These are phyloP conservation scores for Pythium oligandrum DNA, from an alignment of 352 stramenopile genomes.

Conservation along the genomic window DNA sequence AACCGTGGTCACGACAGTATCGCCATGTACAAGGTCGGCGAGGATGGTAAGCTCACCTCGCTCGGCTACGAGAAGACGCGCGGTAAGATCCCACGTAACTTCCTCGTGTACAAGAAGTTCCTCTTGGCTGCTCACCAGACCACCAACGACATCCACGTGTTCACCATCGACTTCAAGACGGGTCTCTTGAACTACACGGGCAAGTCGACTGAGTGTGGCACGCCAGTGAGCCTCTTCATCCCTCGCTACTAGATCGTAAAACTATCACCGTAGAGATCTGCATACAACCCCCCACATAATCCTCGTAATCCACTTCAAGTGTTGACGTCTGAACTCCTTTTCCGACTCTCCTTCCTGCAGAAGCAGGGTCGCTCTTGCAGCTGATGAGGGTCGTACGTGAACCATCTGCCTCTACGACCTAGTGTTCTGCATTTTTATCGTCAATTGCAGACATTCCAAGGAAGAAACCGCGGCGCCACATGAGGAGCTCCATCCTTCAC, in stretches of 20 bases:
- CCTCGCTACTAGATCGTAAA: constrained; percentile 4
- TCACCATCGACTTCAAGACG: constrained; percentile 34
- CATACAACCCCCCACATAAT: no score
- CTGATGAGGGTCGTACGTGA: no score
- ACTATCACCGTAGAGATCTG: no score
- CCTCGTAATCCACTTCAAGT: no score
- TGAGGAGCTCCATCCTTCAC: no score
- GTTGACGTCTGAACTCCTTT: neutral
- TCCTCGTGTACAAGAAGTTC: constrained; percentile 40
- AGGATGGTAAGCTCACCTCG: constrained; percentile 25
- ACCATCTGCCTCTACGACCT: no score
- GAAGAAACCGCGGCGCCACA: no score
- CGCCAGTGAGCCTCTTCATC: constrained; percentile 35
- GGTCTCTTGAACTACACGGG: constrained; percentile 37
- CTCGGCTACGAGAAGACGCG: constrained; percentile 37
- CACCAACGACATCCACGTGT: constrained; percentile 53
- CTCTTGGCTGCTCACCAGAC: constrained; percentile 63
- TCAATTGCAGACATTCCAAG: no score
- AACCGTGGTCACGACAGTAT: constrained; percentile 66
- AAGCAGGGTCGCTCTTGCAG: no score
- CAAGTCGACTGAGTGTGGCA: constrained; percentile 33
- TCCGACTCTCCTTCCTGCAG: neutral
- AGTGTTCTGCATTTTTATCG: no score
- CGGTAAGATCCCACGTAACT: constrained; percentile 38
- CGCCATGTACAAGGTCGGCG: constrained; percentile 43